A percentile compares a stretch with the other conserved stretches of the same genome.
phyloP scores from a whole-genome alignment of 1,139 yeast genomes.

The Candida neerlandica region DNA sequence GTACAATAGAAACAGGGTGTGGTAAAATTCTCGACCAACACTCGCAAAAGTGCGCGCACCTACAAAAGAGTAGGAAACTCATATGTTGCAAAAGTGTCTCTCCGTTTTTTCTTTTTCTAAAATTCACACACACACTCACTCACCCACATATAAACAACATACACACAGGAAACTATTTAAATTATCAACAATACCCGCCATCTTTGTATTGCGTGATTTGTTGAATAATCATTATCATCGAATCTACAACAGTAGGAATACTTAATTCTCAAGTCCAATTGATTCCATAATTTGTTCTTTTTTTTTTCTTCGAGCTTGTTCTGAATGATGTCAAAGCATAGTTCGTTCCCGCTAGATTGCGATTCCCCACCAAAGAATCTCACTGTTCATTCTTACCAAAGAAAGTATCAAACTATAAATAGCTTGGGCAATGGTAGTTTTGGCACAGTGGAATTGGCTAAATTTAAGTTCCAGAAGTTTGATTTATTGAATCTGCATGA shows the following conservation, averaged over 20 bases:
- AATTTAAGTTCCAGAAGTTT: slow-evolving; percentile 26
- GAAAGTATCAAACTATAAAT: slow-evolving; percentile 53
- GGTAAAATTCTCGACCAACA: neutral
- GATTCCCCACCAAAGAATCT: slow-evolving; percentile 25
- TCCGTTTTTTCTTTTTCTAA: slow-evolving; percentile 4
- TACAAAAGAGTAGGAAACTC: neutral
- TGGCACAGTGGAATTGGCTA: slow-evolving; percentile 72
- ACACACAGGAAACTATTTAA: slow-evolving; percentile 1
- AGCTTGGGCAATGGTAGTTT: slow-evolving; percentile 77
- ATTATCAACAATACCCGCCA: slow-evolving; percentile 7
- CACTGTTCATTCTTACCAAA: slow-evolving; percentile 44
- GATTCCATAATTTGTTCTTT: neutral
- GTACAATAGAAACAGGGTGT: neutral
- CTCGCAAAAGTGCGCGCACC: neutral
- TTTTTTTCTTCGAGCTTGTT: neutral
- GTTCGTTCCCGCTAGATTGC: slow-evolving; percentile 17
- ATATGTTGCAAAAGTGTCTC: slow-evolving; percentile 1
- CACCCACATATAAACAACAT: neutral
- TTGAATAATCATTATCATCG: neutral
- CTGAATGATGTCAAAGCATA: slow-evolving; percentile 10
- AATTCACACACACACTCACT: neutral
- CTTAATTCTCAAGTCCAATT: neutral
- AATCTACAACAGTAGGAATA: neutral
- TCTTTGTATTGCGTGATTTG: neutral
- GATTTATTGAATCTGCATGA: slow-evolving; percentile 17